These are phyloP conservation scores for Pichia paraexigua DNA, from an alignment of 805 yeast species.

Conservation along the genomic window DNA sequence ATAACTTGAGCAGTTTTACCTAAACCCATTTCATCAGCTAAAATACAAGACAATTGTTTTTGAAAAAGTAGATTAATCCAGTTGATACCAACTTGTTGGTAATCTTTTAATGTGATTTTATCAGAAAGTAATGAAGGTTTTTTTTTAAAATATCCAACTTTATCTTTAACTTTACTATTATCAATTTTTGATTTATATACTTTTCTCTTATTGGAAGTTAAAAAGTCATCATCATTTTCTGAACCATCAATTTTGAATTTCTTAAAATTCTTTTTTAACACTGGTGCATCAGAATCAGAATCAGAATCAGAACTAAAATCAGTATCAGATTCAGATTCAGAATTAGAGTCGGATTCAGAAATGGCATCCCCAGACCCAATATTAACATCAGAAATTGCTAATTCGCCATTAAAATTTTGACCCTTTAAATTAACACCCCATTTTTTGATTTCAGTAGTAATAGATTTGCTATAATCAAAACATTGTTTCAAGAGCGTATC, in stretches of 20 bases:
- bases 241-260: conserved; percentile 33
- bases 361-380: conserved; percentile 7
- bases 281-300: conserved; percentile 19
- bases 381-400: conserved; percentile 53
- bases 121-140: conserved; percentile 64
- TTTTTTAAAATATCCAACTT: conserved; percentile 44
- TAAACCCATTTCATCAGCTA: conserved; percentile 98
- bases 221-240: conserved; percentile 26
- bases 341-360: conserved; percentile 17
- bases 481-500: conserved; percentile 86
- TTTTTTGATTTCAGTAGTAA: conserved; percentile 60
- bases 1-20: conserved; percentile 98
- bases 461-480: conserved; percentile 63
- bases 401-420: conserved; percentile 41
- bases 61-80: conserved; percentile 82
- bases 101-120: conserved; percentile 66
- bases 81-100: conserved; percentile 95
- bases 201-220: conserved; percentile 13
- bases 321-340: conserved; percentile 10
- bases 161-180: conserved; percentile 11
- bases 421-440: conserved; percentile 88
- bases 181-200: conserved; percentile 26
- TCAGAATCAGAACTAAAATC: conserved; percentile 17
- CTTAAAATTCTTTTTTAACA: conserved; percentile 30
- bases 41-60: conserved; percentile 76